Conservation (phyloP, 2,329 filamentous ascomycete species). For the Trichoderma arundinaceum region DNA sequence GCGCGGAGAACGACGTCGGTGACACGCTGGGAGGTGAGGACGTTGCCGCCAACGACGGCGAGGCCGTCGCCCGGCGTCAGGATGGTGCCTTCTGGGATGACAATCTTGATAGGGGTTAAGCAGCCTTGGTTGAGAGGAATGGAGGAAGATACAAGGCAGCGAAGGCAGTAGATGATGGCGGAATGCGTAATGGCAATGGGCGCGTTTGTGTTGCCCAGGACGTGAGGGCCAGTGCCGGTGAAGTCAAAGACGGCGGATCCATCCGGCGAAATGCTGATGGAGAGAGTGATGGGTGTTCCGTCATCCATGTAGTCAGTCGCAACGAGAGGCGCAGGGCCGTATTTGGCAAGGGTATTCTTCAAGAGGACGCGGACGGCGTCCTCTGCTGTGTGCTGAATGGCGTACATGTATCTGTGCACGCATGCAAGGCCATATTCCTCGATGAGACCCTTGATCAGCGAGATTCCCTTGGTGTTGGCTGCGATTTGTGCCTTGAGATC, state of each 20-base stretch:
- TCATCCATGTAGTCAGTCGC: conserved; percentile 77
- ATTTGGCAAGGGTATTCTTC: conserved; percentile 32
- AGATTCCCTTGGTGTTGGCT: conserved; percentile 84
- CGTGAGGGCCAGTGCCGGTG: conserved; percentile 42
- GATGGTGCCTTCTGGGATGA: conserved; percentile 74
- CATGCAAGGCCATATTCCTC: conserved; percentile 73
- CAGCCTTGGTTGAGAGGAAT: conserved; percentile 90
- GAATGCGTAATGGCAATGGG: conserved; percentile 45
- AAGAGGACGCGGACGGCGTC: conserved; percentile 67
- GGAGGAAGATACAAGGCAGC: conserved; percentile 78
- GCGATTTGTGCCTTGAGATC: conserved; percentile 87
- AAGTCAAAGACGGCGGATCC: conserved; percentile 74
- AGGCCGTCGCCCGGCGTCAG: conserved; percentile 77
- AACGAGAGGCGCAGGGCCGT: conserved; percentile 36
- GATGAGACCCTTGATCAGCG: conserved; percentile 72
- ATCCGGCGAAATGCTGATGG: conserved; percentile 73
- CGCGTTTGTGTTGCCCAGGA: conserved; percentile 45
- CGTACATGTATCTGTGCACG: conserved; percentile 65
- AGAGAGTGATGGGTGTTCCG: conserved; percentile 76
- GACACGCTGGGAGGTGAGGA: conserved; percentile 78
- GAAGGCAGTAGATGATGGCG: conserved; percentile 85
- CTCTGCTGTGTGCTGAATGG: conserved; percentile 51
- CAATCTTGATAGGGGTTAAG: conserved; percentile 74
- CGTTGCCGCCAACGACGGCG: conserved; percentile 83
- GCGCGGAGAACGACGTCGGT: conserved; percentile 84